Conservation (phyloP, 2,329 filamentous ascomycete species). For the Ophiosphaerella narmari region DNA sequence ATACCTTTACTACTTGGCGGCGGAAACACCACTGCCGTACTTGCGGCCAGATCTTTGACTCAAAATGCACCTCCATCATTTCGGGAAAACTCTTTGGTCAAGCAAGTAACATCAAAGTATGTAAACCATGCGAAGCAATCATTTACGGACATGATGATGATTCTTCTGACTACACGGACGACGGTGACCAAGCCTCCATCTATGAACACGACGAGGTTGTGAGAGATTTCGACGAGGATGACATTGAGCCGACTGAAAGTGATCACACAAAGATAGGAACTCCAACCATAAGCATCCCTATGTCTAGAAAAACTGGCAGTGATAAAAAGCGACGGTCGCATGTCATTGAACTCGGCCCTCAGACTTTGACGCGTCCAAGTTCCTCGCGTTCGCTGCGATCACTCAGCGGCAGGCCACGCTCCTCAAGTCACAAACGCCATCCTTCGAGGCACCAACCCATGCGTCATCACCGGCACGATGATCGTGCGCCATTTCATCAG, state of each 20-base stretch:
- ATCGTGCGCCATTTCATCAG: conserved; percentile 85
- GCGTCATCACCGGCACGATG: conserved; percentile 77
- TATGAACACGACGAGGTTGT: conserved; percentile 40
- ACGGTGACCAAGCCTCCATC: conserved; percentile 69
- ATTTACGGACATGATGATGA: conserved; percentile 90
- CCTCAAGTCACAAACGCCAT: conserved; percentile 78
- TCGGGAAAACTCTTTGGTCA: conserved; percentile 87
- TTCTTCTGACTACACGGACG: conserved; percentile 87
- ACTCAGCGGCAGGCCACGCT: conserved; percentile 71
- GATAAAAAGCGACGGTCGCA: conserved; percentile 84
- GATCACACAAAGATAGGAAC: conserved; percentile 54
- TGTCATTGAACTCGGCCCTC: conserved; percentile 82
- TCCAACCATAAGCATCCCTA: conserved; percentile 68
- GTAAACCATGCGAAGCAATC: conserved; percentile 88
- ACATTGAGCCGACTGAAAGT: conserved; percentile 35
- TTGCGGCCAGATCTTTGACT: conserved; percentile 98
- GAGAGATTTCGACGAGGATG: conserved; percentile 26
- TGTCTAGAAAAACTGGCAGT: conserved; percentile 68
- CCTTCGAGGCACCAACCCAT: conserved; percentile 86
- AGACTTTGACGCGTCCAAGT: conserved; percentile 80
- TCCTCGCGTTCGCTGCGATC: conserved; percentile 90
- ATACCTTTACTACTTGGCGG: conserved; percentile 88
- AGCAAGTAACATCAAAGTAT: conserved; percentile 81
- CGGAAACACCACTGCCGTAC: conserved; percentile 94
- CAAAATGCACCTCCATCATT: conserved; percentile 92